Evolutionary conservation across 352 stramenopile genomes (phyloP), one percentile per base, ranked within the genome.

Genomic region (Pythium dissotocum): DNA sequence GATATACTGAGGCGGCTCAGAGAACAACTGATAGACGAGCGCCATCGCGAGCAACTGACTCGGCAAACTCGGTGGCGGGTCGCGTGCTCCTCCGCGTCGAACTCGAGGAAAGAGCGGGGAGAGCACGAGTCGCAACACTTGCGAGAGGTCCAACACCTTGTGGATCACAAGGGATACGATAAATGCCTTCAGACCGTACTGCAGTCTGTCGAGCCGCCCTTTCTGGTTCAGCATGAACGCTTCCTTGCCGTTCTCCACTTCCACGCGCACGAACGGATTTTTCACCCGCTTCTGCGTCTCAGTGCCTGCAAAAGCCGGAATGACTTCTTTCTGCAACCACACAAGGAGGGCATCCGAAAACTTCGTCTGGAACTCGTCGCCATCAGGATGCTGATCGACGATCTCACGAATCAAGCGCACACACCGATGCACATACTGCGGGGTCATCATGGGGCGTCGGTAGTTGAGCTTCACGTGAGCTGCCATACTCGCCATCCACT

Each of bases 121-220:
- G 32, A 96, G 72, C 35, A 93, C 88, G 40, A 93, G 78, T n/a
- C 87, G 85, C 18, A 96, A 77, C 33, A 96, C 82, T 63, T 96
- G 88, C 1, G 85, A 79, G 0, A 96, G 74, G 53, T 96, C 87
- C n/a, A 96, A 63, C 26, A 96, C 86, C 71, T 93, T 93, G 67
- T 96, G 87, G 16, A 94, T 78, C 46, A 93, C 76, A 9, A 96
- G 69, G 32, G 86, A 91, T 6, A 95, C 76, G 33, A 96, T 66
- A 52, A 96, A 96, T 18, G 82, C 82, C 72, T 96, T 96, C 49
- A 96, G 67, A 13, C 88, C 88, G 63, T 95, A 96, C 67, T 96
- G 88, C 30, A 93, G 64, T 14, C 88, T 90, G 53, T 96, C 88
- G 32, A 96, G 61, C 6, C 85, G 84, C 8, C 88, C 88, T 58